Percentiles rank a stretch among this genome's conserved stretches.
Evolutionary conservation across 1,139 yeast genomes (phyloP).

Genomic region (Geotrichum phurueaensis): DNA sequence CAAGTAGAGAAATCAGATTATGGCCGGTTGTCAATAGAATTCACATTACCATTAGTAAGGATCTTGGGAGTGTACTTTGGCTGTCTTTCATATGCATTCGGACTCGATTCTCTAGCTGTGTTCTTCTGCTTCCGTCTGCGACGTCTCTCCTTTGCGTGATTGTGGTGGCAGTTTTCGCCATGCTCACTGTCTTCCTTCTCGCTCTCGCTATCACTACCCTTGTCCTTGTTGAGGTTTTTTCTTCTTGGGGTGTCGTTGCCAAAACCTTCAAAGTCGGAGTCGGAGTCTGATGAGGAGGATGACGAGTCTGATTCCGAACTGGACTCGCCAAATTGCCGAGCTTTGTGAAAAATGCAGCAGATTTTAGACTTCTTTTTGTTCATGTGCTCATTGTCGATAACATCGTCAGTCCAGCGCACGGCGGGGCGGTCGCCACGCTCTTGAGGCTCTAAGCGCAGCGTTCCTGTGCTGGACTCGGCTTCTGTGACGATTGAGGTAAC

Average conservation of each 20-base stretch:
- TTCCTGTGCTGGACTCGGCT: not conserved
- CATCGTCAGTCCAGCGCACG: constrained; percentile 81
- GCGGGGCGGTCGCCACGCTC: constrained; percentile 4
- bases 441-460: constrained; percentile 10
- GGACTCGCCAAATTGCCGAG: constrained; percentile 61
- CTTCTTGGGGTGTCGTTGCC: constrained; percentile 5
- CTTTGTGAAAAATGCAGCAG: constrained; percentile 94
- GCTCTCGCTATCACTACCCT: not conserved
- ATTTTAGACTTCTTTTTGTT: constrained; percentile 81
- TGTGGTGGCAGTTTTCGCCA: constrained; percentile 14
- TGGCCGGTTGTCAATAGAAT: not conserved
- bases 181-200: constrained; percentile 14
- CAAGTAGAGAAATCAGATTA: not conserved
- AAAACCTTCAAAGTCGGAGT: constrained; percentile 24
- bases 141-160: constrained; percentile 18
- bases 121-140: constrained; percentile 10
- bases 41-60: not conserved
- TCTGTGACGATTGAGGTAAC: not conserved
- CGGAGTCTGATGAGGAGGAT: constrained; percentile 37
- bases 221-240: not conserved
- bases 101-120: constrained; percentile 20
- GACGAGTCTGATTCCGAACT: constrained; percentile 40
- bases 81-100: constrained; percentile 39
- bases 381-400: constrained; percentile 83
- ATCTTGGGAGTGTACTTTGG: constrained; percentile 24